Conservation (phyloP, 805 yeast genomes). For the Wickerhamiella brachini region DNA sequence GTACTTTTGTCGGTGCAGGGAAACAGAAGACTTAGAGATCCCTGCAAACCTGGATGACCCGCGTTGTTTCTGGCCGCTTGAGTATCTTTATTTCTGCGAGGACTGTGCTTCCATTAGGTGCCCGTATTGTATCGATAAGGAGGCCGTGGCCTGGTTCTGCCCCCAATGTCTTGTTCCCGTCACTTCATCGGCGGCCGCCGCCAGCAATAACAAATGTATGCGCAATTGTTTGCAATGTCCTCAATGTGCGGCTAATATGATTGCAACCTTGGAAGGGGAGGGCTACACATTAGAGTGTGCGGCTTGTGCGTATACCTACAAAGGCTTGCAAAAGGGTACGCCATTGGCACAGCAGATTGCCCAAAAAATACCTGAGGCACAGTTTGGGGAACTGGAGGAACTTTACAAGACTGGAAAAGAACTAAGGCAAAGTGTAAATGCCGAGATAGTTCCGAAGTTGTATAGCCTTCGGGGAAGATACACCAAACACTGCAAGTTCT, state of each 20-base stretch:
- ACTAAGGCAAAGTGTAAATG: not conserved
- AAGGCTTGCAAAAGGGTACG: conserved; percentile 7
- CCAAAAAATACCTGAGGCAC: not conserved
- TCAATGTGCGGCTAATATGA: conserved; percentile 17
- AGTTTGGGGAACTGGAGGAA: conserved; percentile 2
- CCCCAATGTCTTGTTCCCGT: conserved; percentile 26
- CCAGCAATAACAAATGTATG: conserved; percentile 19
- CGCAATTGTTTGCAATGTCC: conserved; percentile 27
- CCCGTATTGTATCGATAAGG: conserved; percentile 24
- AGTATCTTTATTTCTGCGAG: conserved; percentile 25
- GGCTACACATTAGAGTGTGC: conserved; percentile 14
- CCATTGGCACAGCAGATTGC: conserved; percentile 9
- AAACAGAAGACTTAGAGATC: not conserved
- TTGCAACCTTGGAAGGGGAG: conserved; percentile 3
- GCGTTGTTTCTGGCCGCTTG: conserved; percentile 17
- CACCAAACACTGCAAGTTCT: conserved; percentile 21
- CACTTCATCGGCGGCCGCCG: conserved; percentile 17
- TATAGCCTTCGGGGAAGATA: conserved; percentile 19
- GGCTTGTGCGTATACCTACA: conserved; percentile 15
- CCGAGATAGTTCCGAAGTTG: conserved; percentile 16
- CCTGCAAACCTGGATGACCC: conserved; percentile 16
- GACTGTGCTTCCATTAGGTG: conserved; percentile 25
- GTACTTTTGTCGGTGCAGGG: conserved; percentile 9
- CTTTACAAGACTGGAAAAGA: not conserved
- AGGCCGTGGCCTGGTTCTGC: conserved; percentile 25